Conservation (phyloP, 192 early-diverging fungal species). For the Umbelopsis sp. region DNA sequence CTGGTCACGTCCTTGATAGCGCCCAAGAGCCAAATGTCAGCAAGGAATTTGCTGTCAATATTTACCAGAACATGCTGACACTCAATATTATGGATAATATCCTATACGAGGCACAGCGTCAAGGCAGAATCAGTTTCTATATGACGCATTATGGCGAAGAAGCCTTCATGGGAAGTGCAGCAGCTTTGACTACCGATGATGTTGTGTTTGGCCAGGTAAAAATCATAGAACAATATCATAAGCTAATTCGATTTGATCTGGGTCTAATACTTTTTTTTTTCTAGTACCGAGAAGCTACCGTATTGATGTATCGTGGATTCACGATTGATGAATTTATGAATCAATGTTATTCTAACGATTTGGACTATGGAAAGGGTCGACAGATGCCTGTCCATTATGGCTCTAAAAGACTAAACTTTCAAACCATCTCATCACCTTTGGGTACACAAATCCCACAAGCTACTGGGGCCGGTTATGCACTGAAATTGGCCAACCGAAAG, state of each 20-base stretch:
- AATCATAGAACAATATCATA: background rate
- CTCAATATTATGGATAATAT: slow-evolving; percentile 93
- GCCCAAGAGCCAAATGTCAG: slow-evolving; percentile 73
- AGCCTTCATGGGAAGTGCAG: slow-evolving; percentile 90
- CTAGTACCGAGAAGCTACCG: slow-evolving; percentile 96
- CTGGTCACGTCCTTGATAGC: slow-evolving; percentile 76
- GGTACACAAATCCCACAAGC: slow-evolving; percentile 99
- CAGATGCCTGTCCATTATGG: slow-evolving; percentile 99
- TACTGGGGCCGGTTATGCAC: slow-evolving; percentile 90
- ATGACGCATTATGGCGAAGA: slow-evolving; percentile 99
- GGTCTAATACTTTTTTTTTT: background rate
- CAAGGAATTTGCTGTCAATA: slow-evolving; percentile 73
- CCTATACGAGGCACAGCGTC: slow-evolving; percentile 96
- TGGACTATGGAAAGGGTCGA: slow-evolving; percentile 90
- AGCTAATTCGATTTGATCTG: background rate
- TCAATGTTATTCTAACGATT: slow-evolving; percentile 93
- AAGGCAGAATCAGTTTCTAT: slow-evolving; percentile 98
- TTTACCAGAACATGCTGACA: slow-evolving; percentile 91
- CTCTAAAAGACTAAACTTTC: slow-evolving; percentile 81
- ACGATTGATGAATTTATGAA: slow-evolving; percentile 93
- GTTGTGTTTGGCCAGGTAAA: slow-evolving; percentile 90
- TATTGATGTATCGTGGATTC: slow-evolving; percentile 94
- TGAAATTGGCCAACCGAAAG: slow-evolving; percentile 79
- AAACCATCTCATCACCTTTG: slow-evolving; percentile 96
- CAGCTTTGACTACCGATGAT: slow-evolving; percentile 83